Evolutionary conservation across 345 rosid genomes (phyloP).

Genomic region (Sisymbrium altissimum): DNA sequence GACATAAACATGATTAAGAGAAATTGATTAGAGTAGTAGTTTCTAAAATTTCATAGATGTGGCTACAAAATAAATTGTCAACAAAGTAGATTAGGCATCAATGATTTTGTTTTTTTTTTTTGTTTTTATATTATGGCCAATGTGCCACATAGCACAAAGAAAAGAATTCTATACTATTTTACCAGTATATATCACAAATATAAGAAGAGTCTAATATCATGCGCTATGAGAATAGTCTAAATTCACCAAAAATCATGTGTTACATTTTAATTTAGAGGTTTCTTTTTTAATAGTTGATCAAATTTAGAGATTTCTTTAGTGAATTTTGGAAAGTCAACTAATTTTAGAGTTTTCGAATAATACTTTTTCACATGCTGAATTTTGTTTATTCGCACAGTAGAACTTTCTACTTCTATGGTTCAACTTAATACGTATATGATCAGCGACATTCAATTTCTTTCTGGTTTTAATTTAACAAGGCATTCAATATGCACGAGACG

Average conservation of each 20-base stretch:
- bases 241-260: too few relatives aligned
- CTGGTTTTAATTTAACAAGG: not conserved
- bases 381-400: not conserved
- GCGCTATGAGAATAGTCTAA: too few relatives aligned
- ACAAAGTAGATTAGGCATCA: not conserved
- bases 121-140: not conserved
- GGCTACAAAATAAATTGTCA: not conserved
- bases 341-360: not conserved
- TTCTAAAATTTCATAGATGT: not conserved
- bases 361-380: not conserved
- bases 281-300: not conserved
- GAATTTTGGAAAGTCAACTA: not conserved
- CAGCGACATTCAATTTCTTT: not conserved
- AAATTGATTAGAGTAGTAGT: not conserved
- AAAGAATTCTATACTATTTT: not conserved
- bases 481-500: constrained; percentile 13
- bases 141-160: not conserved
- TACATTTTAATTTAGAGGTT: not conserved
- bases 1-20: not conserved
- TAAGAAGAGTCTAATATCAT: not conserved
- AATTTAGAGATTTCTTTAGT: not conserved
- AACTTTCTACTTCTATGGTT: not conserved
- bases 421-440: not conserved
- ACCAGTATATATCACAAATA: not conserved
- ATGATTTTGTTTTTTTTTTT: not conserved